Evolutionary conservation across 2,329 filamentous ascomycete genomes (phyloP).

Genomic region (Ophioceras dolichostomum): DNA sequence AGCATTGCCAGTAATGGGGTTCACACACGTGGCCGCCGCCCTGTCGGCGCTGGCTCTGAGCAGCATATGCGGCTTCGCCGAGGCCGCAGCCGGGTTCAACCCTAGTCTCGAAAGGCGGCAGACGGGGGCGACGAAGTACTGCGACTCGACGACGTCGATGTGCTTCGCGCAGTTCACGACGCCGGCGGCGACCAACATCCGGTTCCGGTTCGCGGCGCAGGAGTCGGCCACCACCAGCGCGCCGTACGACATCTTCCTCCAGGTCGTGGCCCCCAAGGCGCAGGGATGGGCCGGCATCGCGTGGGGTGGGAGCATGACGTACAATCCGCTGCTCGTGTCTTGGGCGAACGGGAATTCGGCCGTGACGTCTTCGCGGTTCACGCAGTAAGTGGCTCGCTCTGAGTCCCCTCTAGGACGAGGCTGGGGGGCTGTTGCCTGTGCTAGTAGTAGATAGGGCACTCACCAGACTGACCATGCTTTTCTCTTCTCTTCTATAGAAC

Average conservation of each 20-base stretch:
- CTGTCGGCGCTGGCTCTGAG: background rate
- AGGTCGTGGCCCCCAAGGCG: constrained; percentile 19
- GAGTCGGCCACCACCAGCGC: constrained; percentile 8
- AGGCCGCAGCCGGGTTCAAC: too few relatives aligned
- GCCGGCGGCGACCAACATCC: constrained; percentile 5
- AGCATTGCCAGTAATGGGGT: background rate
- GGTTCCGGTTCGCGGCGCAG: constrained; percentile 15
- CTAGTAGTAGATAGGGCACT: too few relatives aligned
- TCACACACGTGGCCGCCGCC: background rate
- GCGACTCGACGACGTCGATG: background rate
- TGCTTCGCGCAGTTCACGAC: constrained; percentile 10
- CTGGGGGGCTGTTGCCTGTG: too few relatives aligned
- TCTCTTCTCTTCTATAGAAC: too few relatives aligned
- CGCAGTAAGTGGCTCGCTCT: constrained; percentile 20
- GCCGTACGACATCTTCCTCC: constrained; percentile 21
- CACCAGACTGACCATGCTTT: too few relatives aligned
- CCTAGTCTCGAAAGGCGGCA: background rate
- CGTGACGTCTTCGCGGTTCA: constrained; percentile 22
- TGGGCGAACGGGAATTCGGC: constrained; percentile 22
- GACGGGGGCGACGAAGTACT: background rate
- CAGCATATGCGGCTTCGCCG: background rate
- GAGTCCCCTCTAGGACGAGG: too few relatives aligned
- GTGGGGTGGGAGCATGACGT: constrained; percentile 26
- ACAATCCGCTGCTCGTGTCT: constrained; percentile 22
- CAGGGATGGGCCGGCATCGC: constrained; percentile 24